Conservation (phyloP, 2,329 filamentous ascomycete species). For the Talaromyces islandicus region DNA sequence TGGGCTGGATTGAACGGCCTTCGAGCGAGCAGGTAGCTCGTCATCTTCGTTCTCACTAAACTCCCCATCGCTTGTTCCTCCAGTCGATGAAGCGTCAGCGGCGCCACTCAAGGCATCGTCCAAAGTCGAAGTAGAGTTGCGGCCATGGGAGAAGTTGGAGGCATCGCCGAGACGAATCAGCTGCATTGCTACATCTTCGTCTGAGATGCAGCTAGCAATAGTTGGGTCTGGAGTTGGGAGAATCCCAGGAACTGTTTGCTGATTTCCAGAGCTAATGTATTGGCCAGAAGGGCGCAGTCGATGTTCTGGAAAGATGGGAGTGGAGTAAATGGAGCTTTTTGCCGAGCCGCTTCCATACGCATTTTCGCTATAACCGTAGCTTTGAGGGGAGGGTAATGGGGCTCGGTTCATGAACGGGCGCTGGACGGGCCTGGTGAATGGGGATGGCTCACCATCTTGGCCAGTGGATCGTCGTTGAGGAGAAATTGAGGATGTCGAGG, state of each 20-base stretch:
- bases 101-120: conserved; percentile 90
- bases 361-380: conserved; percentile 53
- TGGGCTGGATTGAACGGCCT: conserved; percentile 38
- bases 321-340: conserved; percentile 51
- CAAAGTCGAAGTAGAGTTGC: conserved; percentile 85
- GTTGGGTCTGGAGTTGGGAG: conserved; percentile 95
- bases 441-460: conserved; percentile 60
- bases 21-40: conserved; percentile 40
- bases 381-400: conserved; percentile 77
- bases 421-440: conserved; percentile 69
- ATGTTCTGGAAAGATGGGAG: conserved; percentile 51
- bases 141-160: conserved; percentile 86
- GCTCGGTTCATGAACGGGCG: conserved; percentile 74
- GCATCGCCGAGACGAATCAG: conserved; percentile 93
- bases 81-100: conserved; percentile 76
- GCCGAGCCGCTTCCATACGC: conserved; percentile 28
- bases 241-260: conserved; percentile 49
- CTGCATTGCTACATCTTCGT: conserved; percentile 96
- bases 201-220: conserved; percentile 91
- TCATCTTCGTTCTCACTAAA: conserved; percentile 57
- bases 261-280: conserved; percentile 35
- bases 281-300: conserved; percentile 51
- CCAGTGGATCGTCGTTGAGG: conserved; percentile 77
- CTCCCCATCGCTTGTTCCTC: conserved; percentile 71
- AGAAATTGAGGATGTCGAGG: conserved; percentile 96